A percentile compares a stretch with the other conserved stretches of the same genome.
Conservation (phyloP, 2,329 filamentous ascomycete genomes). For the Phyllosticta ampelicida region DNA sequence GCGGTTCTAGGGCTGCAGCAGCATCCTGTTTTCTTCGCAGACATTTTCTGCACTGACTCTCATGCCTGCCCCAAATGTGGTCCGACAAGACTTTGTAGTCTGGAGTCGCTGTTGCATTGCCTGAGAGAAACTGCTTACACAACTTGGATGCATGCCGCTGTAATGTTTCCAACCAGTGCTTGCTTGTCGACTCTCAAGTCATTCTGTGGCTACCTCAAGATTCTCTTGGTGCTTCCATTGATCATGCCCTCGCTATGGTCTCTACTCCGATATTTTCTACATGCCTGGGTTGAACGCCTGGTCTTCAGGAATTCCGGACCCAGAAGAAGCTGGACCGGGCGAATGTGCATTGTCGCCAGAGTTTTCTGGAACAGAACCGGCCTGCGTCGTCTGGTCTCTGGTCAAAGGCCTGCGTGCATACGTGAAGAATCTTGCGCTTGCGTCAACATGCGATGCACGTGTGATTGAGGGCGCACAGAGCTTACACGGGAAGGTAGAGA, state of each 20-base stretch:
- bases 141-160: neutral
- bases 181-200: neutral
- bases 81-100: neutral
- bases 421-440: neutral
- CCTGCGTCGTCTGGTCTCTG: constrained; percentile 42
- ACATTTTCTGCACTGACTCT: neutral
- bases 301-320: neutral
- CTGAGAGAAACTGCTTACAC: neutral
- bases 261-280: neutral
- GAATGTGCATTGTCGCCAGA: neutral
- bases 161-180: neutral
- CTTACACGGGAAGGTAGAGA: constrained; percentile 1
- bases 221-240: neutral
- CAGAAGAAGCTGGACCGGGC: neutral
- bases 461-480: neutral
- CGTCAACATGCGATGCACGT: neutral
- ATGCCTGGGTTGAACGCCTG: neutral
- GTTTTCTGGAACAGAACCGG: constrained; percentile 29
- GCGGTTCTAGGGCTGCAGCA: neutral
- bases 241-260: neutral
- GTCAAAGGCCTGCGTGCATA: neutral
- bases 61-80: neutral
- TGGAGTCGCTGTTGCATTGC: neutral
- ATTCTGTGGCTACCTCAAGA: neutral
- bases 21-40: neutral